Conservation (phyloP, 306 rosid species). For the Canavalia gladiata region DNA sequence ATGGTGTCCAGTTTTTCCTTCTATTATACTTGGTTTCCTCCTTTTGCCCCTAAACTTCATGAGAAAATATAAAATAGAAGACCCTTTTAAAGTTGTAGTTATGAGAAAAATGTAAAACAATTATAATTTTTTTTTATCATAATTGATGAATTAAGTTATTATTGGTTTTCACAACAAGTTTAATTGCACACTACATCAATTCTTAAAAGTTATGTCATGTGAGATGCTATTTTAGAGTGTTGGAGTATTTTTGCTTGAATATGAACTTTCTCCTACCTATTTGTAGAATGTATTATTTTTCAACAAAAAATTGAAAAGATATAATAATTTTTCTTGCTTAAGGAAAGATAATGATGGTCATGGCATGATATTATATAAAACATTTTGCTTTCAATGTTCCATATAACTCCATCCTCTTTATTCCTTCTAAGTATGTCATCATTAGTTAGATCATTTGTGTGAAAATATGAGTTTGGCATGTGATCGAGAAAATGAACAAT, state of each 20-base stretch:
- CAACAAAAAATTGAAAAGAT: neutral
- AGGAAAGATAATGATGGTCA: neutral
- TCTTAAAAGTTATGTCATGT: conserved; percentile 7
- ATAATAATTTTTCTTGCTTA: conserved; percentile 4
- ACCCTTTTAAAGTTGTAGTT: too few relatives aligned
- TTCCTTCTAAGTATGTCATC: conserved; percentile 1
- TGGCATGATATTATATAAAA: neutral
- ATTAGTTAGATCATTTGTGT: conserved; percentile 21
- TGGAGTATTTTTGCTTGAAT: neutral
- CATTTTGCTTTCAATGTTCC: conserved; percentile 21
- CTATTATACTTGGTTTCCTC: too few relatives aligned
- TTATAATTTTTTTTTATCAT: too few relatives aligned
- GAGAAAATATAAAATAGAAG: too few relatives aligned
- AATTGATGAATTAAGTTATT: too few relatives aligned
- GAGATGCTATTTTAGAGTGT: conserved; percentile 12
- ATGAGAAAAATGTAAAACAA: too few relatives aligned
- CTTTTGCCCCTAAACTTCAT: too few relatives aligned
- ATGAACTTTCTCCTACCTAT: conserved; percentile 7
- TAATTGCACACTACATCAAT: neutral
- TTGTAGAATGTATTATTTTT: neutral
- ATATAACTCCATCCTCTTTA: neutral
- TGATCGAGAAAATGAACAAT: conserved; percentile 5
- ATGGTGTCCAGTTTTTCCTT: too few relatives aligned
- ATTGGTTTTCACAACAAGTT: too few relatives aligned
- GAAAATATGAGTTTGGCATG: conserved; percentile 26